Base-by-base conservation (phyloP, 768 basidiomycete genomes). In the Trametes elegans region DNA sequence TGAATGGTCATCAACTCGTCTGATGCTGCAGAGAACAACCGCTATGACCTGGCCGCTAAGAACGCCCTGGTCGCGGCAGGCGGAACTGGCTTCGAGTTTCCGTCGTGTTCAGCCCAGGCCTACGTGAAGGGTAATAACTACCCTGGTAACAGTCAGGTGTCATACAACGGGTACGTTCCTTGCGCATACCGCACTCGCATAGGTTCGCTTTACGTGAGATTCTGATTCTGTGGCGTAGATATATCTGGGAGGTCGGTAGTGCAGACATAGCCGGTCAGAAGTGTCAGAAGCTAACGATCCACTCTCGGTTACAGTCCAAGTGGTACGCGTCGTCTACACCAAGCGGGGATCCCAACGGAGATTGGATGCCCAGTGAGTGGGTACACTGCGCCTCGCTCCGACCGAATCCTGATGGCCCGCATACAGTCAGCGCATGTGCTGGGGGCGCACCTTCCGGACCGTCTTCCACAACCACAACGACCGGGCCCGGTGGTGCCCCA, bases 41-140 rank as follows among this genome's bases (percentile, higher is more conserved):
- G 80, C 26, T 87, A 78, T 59, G 83, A 86, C 62, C 65, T 76
- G 14, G 80, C 76, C 6, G 79, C 86, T 56, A 87, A 88, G 70
- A 76, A 78, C 54, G 76, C 80, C 24, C 73, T 87, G 32, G 67
- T 70, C 13, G 79, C 80, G 13, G 81, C 84, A 31, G 84, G 85
- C 42, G 83, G 84, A n/a, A 82, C 81, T 16, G 84, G 85, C 7
- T 88, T 87, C 67, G 80, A 79, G 3, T 87, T 75, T 68, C 83
- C 84, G 14, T 59, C 79, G 46, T 88, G 84, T 64, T 74, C 78
- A 35, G 81, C 84, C 9, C 73, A 81, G 16, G 75, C 81, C 0
- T 87, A 70, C 62, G 71, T 73, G 45, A 64, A 78, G 8, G 80
- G 81, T 16, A 74, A 66, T 7, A 71, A 64, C 51, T 86, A 88